phyloP scores from a whole-genome alignment of 306 rosid genomes.

The Begonia masoniana region DNA sequence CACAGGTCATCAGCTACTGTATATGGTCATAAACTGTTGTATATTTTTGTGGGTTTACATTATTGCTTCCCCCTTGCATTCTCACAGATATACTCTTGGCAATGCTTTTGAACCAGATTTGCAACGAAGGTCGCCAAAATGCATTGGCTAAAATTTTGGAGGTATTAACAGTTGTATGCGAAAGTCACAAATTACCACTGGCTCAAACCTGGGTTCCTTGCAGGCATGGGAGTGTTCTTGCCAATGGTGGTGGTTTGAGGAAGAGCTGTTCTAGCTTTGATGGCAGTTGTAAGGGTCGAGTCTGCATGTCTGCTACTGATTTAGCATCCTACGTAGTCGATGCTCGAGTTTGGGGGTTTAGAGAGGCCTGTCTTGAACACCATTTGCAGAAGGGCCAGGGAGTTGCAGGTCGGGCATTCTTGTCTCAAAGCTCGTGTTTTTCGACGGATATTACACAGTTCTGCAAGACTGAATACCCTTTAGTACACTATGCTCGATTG shows the following conservation, averaged over 20 bases:
- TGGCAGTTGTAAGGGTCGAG: slow-evolving; percentile 69
- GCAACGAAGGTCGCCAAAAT: slow-evolving; percentile 68
- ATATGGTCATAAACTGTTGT: neutral
- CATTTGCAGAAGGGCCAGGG: slow-evolving; percentile 92
- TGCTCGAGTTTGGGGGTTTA: slow-evolving; percentile 73
- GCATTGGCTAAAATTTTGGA: slow-evolving; percentile 75
- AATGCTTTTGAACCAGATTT: slow-evolving; percentile 75
- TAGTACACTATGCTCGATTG: slow-evolving; percentile 81
- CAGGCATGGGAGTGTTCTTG: slow-evolving; percentile 66
- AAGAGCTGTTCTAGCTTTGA: slow-evolving; percentile 70
- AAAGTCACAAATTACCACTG: slow-evolving; percentile 70
- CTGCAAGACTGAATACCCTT: slow-evolving; percentile 72
- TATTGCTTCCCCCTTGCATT: slow-evolving; percentile 29
- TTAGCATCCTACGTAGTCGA: slow-evolving; percentile 66
- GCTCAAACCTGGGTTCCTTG: slow-evolving; percentile 99
- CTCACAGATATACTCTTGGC: slow-evolving; percentile 75
- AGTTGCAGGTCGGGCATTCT: slow-evolving; percentile 76
- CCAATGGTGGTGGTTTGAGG: slow-evolving; percentile 67
- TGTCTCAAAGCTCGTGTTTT: slow-evolving; percentile 53
- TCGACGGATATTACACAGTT: slow-evolving; percentile 54
- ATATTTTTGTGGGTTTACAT: slow-evolving; percentile 13
- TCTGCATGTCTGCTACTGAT: slow-evolving; percentile 84
- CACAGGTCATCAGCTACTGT: slow-evolving; percentile 35
- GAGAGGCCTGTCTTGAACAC: slow-evolving; percentile 81
- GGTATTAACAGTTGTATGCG: slow-evolving; percentile 65